Evolutionary conservation across 2,329 filamentous ascomycete genomes (phyloP).

Genomic region (Botrytis pseudocinerea): DNA sequence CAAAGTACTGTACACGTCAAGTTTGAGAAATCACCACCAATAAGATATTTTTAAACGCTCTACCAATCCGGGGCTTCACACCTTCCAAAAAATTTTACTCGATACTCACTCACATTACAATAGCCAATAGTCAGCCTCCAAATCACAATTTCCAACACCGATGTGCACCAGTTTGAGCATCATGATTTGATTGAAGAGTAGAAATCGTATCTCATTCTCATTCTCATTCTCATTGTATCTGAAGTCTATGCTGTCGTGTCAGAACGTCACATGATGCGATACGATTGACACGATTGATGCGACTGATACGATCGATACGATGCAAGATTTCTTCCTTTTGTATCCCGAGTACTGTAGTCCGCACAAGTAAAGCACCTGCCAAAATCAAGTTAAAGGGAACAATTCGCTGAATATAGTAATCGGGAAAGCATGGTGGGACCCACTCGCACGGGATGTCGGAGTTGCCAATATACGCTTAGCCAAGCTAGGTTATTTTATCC

Average conservation of each 20-base stretch:
- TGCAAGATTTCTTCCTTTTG: neutral
- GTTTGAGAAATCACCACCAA: conserved; percentile 1
- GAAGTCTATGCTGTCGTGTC: neutral
- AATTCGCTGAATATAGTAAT: conserved; percentile 21
- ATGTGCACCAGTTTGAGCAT: neutral
- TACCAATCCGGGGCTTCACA: neutral
- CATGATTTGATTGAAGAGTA: neutral
- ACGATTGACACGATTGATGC: neutral
- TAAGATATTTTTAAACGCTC: conserved; percentile 14
- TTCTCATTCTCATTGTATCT: neutral
- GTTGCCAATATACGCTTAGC: conserved; percentile 14
- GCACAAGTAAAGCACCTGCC: conserved; percentile 11
- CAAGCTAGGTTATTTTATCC: conserved; percentile 22
- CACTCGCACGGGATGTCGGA: conserved; percentile 1
- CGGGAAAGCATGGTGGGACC: conserved; percentile 4
- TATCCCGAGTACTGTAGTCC: neutral
- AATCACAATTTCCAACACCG: neutral
- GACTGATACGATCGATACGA: neutral
- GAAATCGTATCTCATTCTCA: neutral
- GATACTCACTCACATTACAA: neutral
- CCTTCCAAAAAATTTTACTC: neutral
- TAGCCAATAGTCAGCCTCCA: neutral
- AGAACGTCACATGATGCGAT: neutral
- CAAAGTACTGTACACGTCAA: conserved; percentile 1
- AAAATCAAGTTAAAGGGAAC: conserved; percentile 18